Base-by-base conservation (phyloP, 1,139 yeast genomes). In the Geotrichum candidum region DNA sequence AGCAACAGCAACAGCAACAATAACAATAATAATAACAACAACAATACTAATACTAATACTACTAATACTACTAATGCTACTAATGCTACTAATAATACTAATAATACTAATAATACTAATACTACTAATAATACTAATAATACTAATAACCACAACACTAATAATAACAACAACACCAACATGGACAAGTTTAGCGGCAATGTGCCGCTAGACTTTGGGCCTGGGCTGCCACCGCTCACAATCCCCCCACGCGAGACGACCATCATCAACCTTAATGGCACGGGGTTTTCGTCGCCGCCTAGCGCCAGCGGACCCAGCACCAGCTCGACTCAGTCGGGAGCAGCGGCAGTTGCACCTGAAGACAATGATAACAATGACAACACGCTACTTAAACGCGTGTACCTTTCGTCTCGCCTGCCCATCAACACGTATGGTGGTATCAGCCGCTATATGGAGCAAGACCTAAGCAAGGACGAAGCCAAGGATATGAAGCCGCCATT, bases 401-500 rank as follows among this genome's bases (percentile, higher is more conserved):
- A 35, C n/a, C n/a, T 35, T 11, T 35, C 41, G 10, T 35, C 41
- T 35, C 13, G n/a, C n/a, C 41, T 35, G n/a, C 41, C 41, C n/a
- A 35, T 35, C 41, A 35, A 35, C 41, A 35, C 41, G 5, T 35
- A 15, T 9, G 41, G 41, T 35, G 41, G 41, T 15, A 15, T 35
- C n/a, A 35, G 41, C 13, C 41, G 41, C n/a, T 68, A 67, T 38
- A 61, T 69, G 33, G 74, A 72, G 56, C 88, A 85, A 73, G 95
- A 88, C 72, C 79, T 91, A 67, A 87, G 96, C n/a, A 82, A 82
- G 65, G 97, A 91, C 71, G 97, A 90, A 65, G 85, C 96, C 53
- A 88, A 87, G 72, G 96, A 94, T 71, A 87, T 91, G 67, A 94
- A 94, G 74, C 99, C 99, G 10, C 99, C 99, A 1, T 94, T 87